Evolutionary conservation across 441 rosid genomes (phyloP).

Genomic region (Populus trichocarpa): DNA sequence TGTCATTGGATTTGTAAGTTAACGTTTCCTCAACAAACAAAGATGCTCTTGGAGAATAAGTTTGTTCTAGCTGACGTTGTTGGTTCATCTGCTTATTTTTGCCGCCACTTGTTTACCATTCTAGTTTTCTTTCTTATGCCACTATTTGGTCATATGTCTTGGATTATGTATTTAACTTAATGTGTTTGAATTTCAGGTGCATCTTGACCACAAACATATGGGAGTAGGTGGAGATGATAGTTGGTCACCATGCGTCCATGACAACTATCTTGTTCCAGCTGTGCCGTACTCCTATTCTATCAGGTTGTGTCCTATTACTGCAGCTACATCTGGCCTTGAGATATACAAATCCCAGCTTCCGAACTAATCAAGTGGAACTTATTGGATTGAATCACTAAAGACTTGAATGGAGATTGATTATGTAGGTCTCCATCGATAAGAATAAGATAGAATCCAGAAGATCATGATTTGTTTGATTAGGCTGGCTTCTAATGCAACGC

Average conservation of each 20-base stretch:
- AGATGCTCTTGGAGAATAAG: neutral
- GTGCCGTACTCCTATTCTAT: conserved; percentile 69
- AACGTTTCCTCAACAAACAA: neutral
- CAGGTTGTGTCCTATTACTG: conserved; percentile 62
- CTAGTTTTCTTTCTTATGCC: neutral
- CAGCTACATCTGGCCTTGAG: conserved; percentile 48
- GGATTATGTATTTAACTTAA: neutral
- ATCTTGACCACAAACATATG: conserved; percentile 98
- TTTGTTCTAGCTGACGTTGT: neutral
- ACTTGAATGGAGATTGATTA: neutral
- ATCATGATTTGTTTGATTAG: neutral
- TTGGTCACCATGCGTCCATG: conserved; percentile 82
- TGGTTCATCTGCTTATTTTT: neutral
- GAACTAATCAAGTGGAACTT: conserved; percentile 18
- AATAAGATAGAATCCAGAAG: neutral
- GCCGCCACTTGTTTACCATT: neutral
- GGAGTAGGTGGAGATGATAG: conserved; percentile 97
- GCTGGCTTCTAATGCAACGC: neutral
- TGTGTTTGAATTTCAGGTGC: conserved; percentile 55
- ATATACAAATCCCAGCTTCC: conserved; percentile 59
- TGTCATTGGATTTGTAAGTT: neutral
- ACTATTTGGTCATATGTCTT: neutral
- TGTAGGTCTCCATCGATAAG: neutral
- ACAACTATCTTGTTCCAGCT: conserved; percentile 72
- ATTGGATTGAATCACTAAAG: neutral